Conservation (phyloP, 2,329 filamentous ascomycete genomes). For the Zopfia rhizophila region DNA sequence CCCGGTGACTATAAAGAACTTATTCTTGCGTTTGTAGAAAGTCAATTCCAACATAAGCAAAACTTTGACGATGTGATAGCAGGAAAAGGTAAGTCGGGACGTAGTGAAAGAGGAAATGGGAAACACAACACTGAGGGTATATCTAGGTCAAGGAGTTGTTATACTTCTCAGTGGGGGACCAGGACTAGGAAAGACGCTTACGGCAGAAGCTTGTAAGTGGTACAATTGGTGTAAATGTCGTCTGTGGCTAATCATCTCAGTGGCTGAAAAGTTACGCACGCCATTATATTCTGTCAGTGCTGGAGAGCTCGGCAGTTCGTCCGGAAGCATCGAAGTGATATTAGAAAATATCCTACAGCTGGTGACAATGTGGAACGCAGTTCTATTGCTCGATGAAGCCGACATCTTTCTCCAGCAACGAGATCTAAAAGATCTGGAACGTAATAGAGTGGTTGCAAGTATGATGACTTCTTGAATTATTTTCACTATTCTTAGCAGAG, state of each 20-base stretch:
- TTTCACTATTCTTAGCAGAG: constrained; percentile 8
- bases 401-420: constrained; percentile 35
- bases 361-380: constrained; percentile 73
- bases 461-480: not conserved
- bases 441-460: constrained; percentile 14
- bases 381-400: constrained; percentile 72
- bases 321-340: constrained; percentile 74
- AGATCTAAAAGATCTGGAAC: constrained; percentile 2
- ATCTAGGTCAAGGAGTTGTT: constrained; percentile 81
- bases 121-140: too few species aligned
- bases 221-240: too few species aligned
- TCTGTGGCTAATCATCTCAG: too few species aligned
- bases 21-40: constrained; percentile 58
- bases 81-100: too few species aligned
- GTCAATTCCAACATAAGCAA: too few species aligned
- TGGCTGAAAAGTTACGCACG: too few species aligned
- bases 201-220: too few species aligned
- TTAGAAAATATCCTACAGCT: constrained; percentile 82
- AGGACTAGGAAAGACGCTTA: constrained; percentile 86
- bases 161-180: constrained; percentile 81
- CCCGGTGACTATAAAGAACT: constrained; percentile 59
- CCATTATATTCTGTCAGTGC: constrained; percentile 83
- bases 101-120: too few species aligned
- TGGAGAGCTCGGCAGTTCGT: constrained; percentile 79
- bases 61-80: too few species aligned